These are phyloP conservation scores for Lophiostoma macrostomum DNA, from an alignment of 495 filamentous ascomycete species.

Conservation along the genomic window DNA sequence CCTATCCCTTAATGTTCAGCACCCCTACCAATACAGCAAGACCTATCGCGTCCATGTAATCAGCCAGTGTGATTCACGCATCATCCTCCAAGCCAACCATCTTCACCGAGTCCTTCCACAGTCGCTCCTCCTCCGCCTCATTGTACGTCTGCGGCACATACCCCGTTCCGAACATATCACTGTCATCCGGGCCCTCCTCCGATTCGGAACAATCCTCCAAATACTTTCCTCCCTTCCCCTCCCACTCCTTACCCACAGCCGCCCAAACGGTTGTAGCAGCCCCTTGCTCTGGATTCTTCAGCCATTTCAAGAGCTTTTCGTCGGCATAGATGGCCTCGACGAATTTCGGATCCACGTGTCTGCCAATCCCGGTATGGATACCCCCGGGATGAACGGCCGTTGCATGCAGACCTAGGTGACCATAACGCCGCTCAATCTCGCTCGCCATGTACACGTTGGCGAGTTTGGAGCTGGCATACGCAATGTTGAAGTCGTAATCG, in stretches of 20 bases:
- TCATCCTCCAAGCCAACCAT: constrained; percentile 43
- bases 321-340: constrained; percentile 8
- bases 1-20: no score
- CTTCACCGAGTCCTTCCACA: constrained; percentile 48
- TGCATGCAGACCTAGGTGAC: constrained; percentile 27
- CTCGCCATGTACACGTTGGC: constrained; percentile 38
- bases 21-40: no score
- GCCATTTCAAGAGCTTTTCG: not conserved
- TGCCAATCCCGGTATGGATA: constrained; percentile 24
- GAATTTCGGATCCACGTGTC: constrained; percentile 9
- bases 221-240: constrained; percentile 35
- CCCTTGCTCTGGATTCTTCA: constrained; percentile 36
- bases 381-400: constrained; percentile 28
- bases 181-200: constrained; percentile 12
- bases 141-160: constrained; percentile 44
- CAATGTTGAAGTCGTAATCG: constrained; percentile 42
- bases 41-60: no score
- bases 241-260: constrained; percentile 33
- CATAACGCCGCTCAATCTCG: constrained; percentile 36
- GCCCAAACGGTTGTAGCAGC: constrained; percentile 37
- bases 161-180: constrained; percentile 22
- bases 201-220: constrained; percentile 37
- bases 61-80: no score
- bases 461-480: constrained; percentile 33
- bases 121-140: constrained; percentile 40